Conservation (phyloP, 768 basidiomycete genomes). For the Suillus plorans region DNA sequence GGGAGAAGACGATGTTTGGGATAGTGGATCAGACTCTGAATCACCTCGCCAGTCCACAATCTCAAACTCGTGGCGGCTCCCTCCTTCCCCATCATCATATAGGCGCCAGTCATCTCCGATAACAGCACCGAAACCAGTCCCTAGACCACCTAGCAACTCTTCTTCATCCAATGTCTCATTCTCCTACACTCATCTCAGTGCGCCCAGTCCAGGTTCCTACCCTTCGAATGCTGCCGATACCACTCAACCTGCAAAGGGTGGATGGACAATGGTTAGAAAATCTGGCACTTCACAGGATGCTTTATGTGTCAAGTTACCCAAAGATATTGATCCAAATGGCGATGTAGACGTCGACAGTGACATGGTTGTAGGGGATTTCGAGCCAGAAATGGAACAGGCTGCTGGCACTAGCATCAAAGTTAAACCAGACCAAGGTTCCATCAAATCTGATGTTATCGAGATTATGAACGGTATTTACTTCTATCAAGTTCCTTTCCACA, state of each 20-base stretch:
- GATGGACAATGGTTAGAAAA: conserved; percentile 77
- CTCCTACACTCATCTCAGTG: conserved; percentile 78
- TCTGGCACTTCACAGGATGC: conserved; percentile 29
- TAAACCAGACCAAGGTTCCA: conserved; percentile 44
- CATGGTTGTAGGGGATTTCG: conserved; percentile 76
- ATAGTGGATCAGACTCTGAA: conserved; percentile 79
- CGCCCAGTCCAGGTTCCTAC: conserved; percentile 76
- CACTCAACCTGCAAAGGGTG: conserved; percentile 46
- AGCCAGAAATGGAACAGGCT: conserved; percentile 47
- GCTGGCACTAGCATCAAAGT: conserved; percentile 35
- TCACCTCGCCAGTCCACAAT: conserved; percentile 57
- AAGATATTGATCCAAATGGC: conserved; percentile 26
- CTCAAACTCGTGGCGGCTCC: conserved; percentile 44
- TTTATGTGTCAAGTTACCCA: conserved; percentile 22
- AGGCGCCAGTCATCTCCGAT: conserved; percentile 29
- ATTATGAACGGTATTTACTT: conserved; percentile 67
- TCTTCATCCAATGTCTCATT: conserved; percentile 72
- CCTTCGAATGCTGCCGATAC: conserved; percentile 51
- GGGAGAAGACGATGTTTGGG: conserved; percentile 89
- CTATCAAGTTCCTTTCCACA: conserved; percentile 17
- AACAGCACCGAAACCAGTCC: conserved; percentile 57
- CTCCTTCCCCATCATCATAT: conserved; percentile 20
- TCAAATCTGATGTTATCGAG: conserved; percentile 70
- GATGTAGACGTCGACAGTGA: conserved; percentile 75
- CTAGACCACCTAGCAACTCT: conserved; percentile 43